These are phyloP conservation scores for Colletotrichum sp. DNA, from an alignment of 2,329 filamentous ascomycete genomes.

Conservation along the genomic window DNA sequence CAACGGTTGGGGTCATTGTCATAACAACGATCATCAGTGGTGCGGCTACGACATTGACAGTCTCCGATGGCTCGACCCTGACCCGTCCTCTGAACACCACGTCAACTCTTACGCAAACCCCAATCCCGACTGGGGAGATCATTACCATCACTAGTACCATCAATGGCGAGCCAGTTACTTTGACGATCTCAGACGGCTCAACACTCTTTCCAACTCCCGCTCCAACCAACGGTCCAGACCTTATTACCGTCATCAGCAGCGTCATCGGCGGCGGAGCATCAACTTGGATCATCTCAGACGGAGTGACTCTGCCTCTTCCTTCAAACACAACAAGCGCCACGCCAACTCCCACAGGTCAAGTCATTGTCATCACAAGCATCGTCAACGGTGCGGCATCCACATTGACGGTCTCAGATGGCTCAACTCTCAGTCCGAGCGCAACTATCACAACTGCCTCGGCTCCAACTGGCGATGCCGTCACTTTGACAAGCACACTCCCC, in stretches of 20 bases:
- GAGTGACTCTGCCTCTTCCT: neutral
- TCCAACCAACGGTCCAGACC: neutral
- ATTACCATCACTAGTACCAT: neutral
- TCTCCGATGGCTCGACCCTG: neutral
- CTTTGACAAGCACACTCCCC: neutral
- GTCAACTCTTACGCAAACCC: neutral
- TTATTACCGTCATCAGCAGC: neutral
- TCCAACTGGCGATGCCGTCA: neutral
- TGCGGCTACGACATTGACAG: neutral
- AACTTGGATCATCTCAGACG: neutral
- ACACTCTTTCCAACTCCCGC: neutral
- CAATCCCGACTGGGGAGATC: neutral
- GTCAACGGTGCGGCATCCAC: neutral
- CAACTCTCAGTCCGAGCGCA: neutral
- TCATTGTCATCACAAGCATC: neutral
- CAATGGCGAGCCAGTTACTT: neutral
- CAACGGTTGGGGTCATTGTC: neutral
- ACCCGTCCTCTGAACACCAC: accelerated
- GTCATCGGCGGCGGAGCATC: neutral
- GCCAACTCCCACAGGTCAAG: neutral
- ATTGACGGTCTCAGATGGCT: neutral
- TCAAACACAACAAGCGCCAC: neutral
- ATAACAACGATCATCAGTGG: neutral
- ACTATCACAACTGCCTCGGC: neutral
- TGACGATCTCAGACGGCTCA: neutral